Conservation (phyloP, 805 yeast genomes). For the Pichia thaimueangensis region DNA sequence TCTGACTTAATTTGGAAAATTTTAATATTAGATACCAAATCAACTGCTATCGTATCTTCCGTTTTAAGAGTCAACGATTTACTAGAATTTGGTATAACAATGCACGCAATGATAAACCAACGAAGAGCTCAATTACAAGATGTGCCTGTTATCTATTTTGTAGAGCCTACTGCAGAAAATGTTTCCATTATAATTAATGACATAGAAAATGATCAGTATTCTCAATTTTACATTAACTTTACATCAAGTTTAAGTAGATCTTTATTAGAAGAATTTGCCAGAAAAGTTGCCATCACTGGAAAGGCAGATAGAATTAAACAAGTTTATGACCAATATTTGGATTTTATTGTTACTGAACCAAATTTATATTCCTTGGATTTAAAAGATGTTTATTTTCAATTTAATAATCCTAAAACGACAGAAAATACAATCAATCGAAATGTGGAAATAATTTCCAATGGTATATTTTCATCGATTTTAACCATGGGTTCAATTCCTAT, state of each 20-base stretch:
- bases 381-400: constrained; percentile 54
- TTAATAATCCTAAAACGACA: constrained; percentile 64
- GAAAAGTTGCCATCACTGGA: constrained; percentile 66
- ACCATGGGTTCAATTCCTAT: constrained; percentile 80
- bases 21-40: constrained; percentile 69
- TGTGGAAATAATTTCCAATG: constrained; percentile 69
- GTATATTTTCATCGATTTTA: constrained; percentile 71
- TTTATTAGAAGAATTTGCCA: constrained; percentile 82
- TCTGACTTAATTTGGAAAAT: constrained; percentile 90
- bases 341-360: constrained; percentile 90
- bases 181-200: constrained; percentile 65
- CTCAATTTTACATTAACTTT: constrained; percentile 77
- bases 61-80: constrained; percentile 90
- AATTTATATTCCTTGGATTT: constrained; percentile 77
- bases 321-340: constrained; percentile 89
- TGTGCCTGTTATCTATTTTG: constrained; percentile 90
- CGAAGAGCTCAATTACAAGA: constrained; percentile 83
- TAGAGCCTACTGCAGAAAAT: constrained; percentile 80
- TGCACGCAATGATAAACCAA: constrained; percentile 69
- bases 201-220: constrained; percentile 66
- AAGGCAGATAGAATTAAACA: constrained; percentile 71
- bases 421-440: constrained; percentile 67
- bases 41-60: constrained; percentile 82
- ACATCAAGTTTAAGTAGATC: constrained; percentile 73
- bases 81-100: constrained; percentile 84